These are phyloP conservation scores for Carex kokanica DNA, from an alignment of 176 grass and related monocot species.

Conservation along the genomic window DNA sequence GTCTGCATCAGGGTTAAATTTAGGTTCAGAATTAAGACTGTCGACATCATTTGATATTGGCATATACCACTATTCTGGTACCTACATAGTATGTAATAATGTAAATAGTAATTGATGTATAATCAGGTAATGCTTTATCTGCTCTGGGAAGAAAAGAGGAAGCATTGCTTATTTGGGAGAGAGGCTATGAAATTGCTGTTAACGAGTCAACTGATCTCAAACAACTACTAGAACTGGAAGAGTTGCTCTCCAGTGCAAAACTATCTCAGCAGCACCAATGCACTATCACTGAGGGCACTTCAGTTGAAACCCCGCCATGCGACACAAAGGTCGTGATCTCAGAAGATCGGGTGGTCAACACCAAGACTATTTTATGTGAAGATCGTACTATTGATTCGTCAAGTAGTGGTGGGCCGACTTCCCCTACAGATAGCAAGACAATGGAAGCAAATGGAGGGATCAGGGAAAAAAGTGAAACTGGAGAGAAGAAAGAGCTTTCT, in stretches of 20 bases:
- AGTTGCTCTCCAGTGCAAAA: constrained; percentile 61
- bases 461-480: constrained; percentile 24
- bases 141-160: constrained; percentile 76
- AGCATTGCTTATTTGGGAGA: constrained; percentile 68
- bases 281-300: constrained; percentile 35
- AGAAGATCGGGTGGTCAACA: constrained; percentile 51
- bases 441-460: constrained; percentile 42
- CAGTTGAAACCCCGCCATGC: constrained; percentile 48
- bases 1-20: background rate
- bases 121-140: constrained; percentile 71
- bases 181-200: constrained; percentile 79
- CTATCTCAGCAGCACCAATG: constrained; percentile 16
- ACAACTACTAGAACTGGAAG: constrained; percentile 84
- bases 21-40: background rate
- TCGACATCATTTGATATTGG: background rate
- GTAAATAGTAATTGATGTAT: constrained; percentile 18
- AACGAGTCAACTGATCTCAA: constrained; percentile 76
- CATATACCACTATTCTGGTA: background rate
- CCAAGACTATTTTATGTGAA: constrained; percentile 80
- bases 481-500: constrained; percentile 23
- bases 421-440: background rate
- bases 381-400: constrained; percentile 33
- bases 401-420: constrained; percentile 1
- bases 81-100: background rate
- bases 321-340: constrained; percentile 96